These are phyloP conservation scores for Solanum hybrid DNA, from an alignment of 305 asterid species.

Conservation along the genomic window DNA sequence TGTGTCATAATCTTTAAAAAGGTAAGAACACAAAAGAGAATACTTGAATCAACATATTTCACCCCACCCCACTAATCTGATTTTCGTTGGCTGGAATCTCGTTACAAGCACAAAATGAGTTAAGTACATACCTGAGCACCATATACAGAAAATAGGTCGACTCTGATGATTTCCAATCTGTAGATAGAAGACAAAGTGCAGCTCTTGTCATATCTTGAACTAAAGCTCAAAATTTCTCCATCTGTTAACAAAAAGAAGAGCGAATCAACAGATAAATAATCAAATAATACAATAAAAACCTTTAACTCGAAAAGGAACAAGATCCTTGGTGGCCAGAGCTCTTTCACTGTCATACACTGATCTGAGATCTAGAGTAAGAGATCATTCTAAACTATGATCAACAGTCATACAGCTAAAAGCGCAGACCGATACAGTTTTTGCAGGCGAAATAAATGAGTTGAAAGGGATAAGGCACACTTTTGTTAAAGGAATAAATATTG, in stretches of 20 bases:
- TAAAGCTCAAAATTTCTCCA: constrained; percentile 34
- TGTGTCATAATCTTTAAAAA: neutral
- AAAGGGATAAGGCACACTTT: neutral
- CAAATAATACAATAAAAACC: neutral
- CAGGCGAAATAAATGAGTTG: neutral
- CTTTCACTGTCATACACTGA: neutral
- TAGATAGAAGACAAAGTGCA: constrained; percentile 47
- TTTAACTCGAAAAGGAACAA: neutral
- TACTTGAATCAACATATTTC: neutral
- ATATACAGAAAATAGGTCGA: constrained; percentile 60
- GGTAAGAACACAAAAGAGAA: neutral
- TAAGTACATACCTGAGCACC: constrained; percentile 63
- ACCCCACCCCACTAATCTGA: neutral
- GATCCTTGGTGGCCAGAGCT: neutral
- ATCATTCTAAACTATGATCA: neutral
- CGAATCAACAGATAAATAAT: neutral
- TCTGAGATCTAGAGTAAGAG: neutral
- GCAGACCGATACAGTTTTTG: neutral
- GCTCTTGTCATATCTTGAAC: constrained; percentile 32
- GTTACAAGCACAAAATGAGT: neutral
- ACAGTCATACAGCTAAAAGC: neutral
- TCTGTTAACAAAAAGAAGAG: constrained; percentile 29
- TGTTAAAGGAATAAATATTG: neutral
- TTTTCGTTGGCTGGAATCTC: neutral
- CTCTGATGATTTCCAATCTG: constrained; percentile 55